A percentile compares a stretch with the other conserved stretches of the same genome.
Evolutionary conservation across 345 rosid species (phyloP).

Genomic region (Geranium brycei): DNA sequence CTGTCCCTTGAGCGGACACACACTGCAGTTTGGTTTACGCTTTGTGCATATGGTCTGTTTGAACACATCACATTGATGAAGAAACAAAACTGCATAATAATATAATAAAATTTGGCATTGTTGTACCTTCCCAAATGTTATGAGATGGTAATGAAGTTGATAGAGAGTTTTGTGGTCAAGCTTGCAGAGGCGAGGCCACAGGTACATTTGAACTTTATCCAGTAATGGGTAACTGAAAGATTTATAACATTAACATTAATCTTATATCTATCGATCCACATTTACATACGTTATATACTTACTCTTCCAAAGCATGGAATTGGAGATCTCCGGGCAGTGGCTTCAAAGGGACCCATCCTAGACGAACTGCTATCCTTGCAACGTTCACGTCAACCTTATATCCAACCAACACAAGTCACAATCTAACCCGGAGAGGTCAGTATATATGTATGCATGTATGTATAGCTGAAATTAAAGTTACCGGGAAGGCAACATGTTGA

Average conservation of each 20-base stretch:
- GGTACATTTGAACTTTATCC: constrained; percentile 51
- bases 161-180: constrained; percentile 49
- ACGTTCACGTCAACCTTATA: constrained; percentile 67
- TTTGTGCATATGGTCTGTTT: constrained; percentile 64
- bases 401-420: no score
- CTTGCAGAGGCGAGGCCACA: constrained; percentile 48
- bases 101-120: not conserved
- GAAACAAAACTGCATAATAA: not conserved
- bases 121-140: constrained; percentile 73
- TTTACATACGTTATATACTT: constrained; percentile 1
- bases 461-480: constrained; percentile 13
- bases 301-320: constrained; percentile 49
- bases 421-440: not conserved
- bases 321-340: constrained; percentile 42
- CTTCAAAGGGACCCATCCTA: constrained; percentile 73
- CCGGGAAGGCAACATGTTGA: constrained; percentile 50
- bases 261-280: not conserved
- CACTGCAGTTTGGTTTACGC: constrained; percentile 58
- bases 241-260: not conserved
- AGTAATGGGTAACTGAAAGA: constrained; percentile 41
- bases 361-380: constrained; percentile 52
- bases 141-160: constrained; percentile 59
- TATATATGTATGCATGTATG: not conserved
- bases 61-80: not conserved
- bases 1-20: constrained; percentile 63